These are phyloP conservation scores for Meredithiella fracta DNA, from an alignment of 2,329 filamentous ascomycete genomes.

Conservation along the genomic window DNA sequence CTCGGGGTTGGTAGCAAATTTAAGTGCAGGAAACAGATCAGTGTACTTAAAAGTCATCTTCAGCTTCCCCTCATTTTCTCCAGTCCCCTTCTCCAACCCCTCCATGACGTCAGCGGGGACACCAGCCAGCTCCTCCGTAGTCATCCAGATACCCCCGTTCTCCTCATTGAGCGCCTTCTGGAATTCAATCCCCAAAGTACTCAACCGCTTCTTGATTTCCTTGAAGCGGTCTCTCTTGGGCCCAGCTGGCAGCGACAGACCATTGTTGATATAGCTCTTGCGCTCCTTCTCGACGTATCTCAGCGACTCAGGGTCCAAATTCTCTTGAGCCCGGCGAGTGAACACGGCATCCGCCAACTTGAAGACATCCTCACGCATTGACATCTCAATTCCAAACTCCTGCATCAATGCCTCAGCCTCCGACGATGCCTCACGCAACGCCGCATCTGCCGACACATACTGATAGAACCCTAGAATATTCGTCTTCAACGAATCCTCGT, in stretches of 20 bases:
- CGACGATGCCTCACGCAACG: slow-evolving; percentile 57
- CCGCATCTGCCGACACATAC: slow-evolving; percentile 52
- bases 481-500: slow-evolving; percentile 39
- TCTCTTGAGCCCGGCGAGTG: slow-evolving; percentile 30
- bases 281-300: slow-evolving; percentile 63
- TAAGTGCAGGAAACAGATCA: slow-evolving; percentile 60
- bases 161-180: slow-evolving; percentile 73
- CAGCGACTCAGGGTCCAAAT: slow-evolving; percentile 51
- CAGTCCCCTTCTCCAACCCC: slow-evolving; percentile 53
- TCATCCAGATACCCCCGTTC: slow-evolving; percentile 66
- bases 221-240: slow-evolving; percentile 64
- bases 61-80: slow-evolving; percentile 56
- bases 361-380: slow-evolving; percentile 72
- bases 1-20: slow-evolving; percentile 56
- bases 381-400: slow-evolving; percentile 60
- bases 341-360: slow-evolving; percentile 43
- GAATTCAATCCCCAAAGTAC: slow-evolving; percentile 56
- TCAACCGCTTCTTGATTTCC: slow-evolving; percentile 68
- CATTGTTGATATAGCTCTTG: slow-evolving; percentile 62
- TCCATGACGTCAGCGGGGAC: slow-evolving; percentile 55
- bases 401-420: slow-evolving; percentile 61
- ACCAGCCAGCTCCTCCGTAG: slow-evolving; percentile 53
- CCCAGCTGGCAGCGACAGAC: slow-evolving; percentile 53
- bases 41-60: slow-evolving; percentile 72
- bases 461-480: slow-evolving; percentile 68